These are phyloP conservation scores for Pseudogymnoascus sp. DNA, from an alignment of 2,329 filamentous ascomycete species.

Conservation along the genomic window DNA sequence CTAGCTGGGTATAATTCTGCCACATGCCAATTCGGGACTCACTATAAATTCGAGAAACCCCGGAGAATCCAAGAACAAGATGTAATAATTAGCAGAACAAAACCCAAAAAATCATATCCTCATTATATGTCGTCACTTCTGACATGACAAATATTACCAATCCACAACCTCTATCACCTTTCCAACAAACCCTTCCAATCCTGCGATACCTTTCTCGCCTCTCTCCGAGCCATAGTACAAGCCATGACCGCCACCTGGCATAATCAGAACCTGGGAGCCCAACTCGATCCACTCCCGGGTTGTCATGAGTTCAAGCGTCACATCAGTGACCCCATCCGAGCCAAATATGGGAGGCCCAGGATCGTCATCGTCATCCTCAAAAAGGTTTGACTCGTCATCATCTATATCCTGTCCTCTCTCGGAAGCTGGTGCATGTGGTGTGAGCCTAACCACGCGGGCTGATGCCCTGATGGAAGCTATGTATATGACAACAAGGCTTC, in stretches of 20 bases:
- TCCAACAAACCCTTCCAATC: conserved; percentile 66
- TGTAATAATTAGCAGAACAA: not conserved
- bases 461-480: conserved; percentile 78
- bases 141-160: conserved; percentile 28
- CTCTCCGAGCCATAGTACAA: conserved; percentile 46
- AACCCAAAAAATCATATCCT: conserved; percentile 5
- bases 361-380: conserved; percentile 30
- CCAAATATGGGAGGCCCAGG: conserved; percentile 31
- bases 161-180: conserved; percentile 54
- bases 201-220: conserved; percentile 45
- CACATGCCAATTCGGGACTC: not conserved
- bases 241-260: conserved; percentile 61
- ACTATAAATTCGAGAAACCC: not conserved
- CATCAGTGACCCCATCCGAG: conserved; percentile 34
- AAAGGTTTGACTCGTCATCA: conserved; percentile 33
- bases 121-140: not conserved
- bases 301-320: conserved; percentile 60
- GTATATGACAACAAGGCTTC: conserved; percentile 72
- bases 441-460: conserved; percentile 58
- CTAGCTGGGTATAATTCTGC: not conserved
- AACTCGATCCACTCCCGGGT: conserved; percentile 66
- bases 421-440: conserved; percentile 21
- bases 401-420: conserved; percentile 22
- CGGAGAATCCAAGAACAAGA: not conserved
- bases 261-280: conserved; percentile 59